phyloP scores from a whole-genome alignment of 2,329 filamentous ascomycete species.

The Alternaria sp. region DNA sequence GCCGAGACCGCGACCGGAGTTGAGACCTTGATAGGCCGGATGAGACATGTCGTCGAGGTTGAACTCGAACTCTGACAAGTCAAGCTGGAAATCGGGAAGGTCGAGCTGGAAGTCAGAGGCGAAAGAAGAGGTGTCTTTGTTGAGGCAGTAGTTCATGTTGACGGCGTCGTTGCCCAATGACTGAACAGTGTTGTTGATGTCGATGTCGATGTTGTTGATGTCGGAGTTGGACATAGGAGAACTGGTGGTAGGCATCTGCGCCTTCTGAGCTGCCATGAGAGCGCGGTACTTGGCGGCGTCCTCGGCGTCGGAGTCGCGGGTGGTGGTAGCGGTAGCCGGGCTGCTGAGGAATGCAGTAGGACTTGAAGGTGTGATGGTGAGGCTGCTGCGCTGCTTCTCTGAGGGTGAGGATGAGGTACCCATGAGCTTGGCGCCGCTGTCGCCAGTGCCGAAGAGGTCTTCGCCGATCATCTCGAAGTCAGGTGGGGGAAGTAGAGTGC shows the following conservation, averaged over 20 bases:
- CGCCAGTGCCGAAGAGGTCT: neutral
- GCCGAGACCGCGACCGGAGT: neutral
- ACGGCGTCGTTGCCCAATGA: neutral
- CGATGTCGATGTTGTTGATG: neutral
- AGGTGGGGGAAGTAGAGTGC: neutral
- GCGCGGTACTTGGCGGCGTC: neutral
- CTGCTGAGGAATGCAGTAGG: neutral
- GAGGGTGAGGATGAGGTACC: neutral
- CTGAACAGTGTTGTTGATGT: neutral
- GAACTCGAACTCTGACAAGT: neutral
- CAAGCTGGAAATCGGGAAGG: neutral
- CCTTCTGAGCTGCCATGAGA: neutral
- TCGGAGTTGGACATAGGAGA: neutral
- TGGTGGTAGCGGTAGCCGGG: neutral
- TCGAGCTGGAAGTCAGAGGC: neutral
- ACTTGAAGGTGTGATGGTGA: neutral
- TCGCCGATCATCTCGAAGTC: slow-evolving; percentile 6
- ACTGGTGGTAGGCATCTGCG: neutral
- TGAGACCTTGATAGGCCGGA: neutral
- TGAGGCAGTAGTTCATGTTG: neutral
- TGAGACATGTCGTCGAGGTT: neutral
- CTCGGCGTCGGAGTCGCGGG: neutral
- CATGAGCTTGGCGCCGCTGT: neutral
- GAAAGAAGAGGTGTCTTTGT: neutral
- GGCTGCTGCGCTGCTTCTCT: neutral